Percentiles rank a stretch among this genome's conserved stretches.
Conservation (phyloP, 352 stramenopile genomes). For the Phytophthora parvispora region DNA sequence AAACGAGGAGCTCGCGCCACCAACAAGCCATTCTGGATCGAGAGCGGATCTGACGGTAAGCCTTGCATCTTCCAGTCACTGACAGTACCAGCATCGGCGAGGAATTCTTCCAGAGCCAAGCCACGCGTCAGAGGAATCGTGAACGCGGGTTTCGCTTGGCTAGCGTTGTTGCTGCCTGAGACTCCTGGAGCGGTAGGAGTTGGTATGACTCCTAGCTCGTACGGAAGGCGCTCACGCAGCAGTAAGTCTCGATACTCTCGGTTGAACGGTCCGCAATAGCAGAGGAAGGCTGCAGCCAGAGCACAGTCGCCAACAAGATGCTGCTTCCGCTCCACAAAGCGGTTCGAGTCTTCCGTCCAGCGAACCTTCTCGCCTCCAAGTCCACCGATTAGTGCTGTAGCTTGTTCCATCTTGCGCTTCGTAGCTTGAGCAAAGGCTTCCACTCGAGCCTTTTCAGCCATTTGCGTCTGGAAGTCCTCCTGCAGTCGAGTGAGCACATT, state of each 20-base stretch:
- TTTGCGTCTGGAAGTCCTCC: conserved; percentile 91
- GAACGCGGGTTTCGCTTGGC: conserved; percentile 15
- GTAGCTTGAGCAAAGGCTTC: conserved; percentile 88
- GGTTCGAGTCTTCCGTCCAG: conserved; percentile 92
- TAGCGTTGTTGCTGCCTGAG: conserved; percentile 7
- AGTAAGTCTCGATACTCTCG: conserved; percentile 80
- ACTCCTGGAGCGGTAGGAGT: neutral
- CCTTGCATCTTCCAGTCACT: conserved; percentile 93
- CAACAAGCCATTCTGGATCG: conserved; percentile 93
- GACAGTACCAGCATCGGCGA: conserved; percentile 81
- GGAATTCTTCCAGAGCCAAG: conserved; percentile 77
- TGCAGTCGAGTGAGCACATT: conserved; percentile 76
- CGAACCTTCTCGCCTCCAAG: conserved; percentile 85
- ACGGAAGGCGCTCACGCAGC: conserved; percentile 66
- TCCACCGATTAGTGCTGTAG: conserved; percentile 89
- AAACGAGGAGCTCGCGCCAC: conserved; percentile 83
- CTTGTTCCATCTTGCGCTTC: conserved; percentile 93
- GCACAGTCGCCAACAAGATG: conserved; percentile 91
- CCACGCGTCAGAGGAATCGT: conserved; percentile 72
- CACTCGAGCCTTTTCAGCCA: conserved; percentile 89
- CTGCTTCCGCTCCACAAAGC: conserved; percentile 85
- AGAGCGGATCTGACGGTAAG: conserved; percentile 88
- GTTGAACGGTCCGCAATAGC: conserved; percentile 94
- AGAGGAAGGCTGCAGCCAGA: conserved; percentile 88
- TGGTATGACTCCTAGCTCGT: conserved; percentile 66